Evolutionary conservation across 371 early-diverging fungal genomes (phyloP), one percentile per base, ranked within the genome.

Genomic region (Mortierella sp.): DNA sequence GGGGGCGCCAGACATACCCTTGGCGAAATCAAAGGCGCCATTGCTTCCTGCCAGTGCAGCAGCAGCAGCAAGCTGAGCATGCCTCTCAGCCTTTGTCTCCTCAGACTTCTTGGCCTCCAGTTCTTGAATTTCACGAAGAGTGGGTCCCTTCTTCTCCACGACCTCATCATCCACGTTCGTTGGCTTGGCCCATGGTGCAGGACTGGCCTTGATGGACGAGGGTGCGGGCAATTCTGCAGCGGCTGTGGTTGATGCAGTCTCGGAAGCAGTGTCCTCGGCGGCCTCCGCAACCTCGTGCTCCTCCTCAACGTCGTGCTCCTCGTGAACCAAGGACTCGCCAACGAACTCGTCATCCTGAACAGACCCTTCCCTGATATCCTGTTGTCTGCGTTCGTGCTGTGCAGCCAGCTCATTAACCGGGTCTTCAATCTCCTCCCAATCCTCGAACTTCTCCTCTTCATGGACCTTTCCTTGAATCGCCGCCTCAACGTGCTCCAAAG

Each of bases 121-220:
- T 56, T 92, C 93, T 84, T 94, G 94, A 55, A 93, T 93, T 82
- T 93, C 94, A 48, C 93, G 92, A 70, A 71, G 83, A n/a, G 78
- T 74, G 4, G 76, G 78, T 27, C 81, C 81, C 58, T 74, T 76
- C 48, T 72, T 58, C 74, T 84, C 81, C 6, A 27, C 35, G 1
- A 72, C 16, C 21, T 81, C 81, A 14, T 84, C 84, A 16, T 81
- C 84, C n/a, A 71, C 75, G 16, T 43, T 58, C 24, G 65, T 35
- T 11, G 86, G 74, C 58, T 85, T 85, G 65, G 86, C 86, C 86
- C 86, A 85, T n/a, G 86, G 86, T 12, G 86, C 86, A 32, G 81
- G 87, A 35, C 55, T 73, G 14, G 79, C 71, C 72, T 84, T 87
- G 76, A 80, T 76, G 48, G 12, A 48, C 12, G 74, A 18, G 29